Conservation (phyloP, 768 basidiomycete species). For the Lactifluus echinatus region DNA sequence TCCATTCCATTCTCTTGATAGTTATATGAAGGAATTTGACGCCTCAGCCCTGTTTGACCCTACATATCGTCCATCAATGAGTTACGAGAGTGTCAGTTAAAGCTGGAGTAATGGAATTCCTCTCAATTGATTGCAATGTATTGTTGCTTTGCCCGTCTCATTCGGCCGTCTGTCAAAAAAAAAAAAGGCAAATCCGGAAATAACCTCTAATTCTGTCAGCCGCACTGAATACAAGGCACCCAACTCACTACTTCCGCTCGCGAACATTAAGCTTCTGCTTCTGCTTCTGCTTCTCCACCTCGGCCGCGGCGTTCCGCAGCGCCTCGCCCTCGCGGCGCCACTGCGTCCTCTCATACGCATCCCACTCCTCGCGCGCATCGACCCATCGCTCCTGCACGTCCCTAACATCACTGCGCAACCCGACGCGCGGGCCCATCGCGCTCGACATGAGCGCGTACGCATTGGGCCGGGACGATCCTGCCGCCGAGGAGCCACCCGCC, state of each 20-base stretch:
- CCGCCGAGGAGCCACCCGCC: slow-evolving; percentile 26
- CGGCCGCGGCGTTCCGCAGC: slow-evolving; percentile 33
- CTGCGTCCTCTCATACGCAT: slow-evolving; percentile 66
- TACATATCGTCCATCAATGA: background rate
- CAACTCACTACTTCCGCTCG: slow-evolving; percentile 7
- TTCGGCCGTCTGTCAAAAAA: no score
- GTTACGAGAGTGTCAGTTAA: no score
- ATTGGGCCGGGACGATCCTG: slow-evolving; percentile 49
- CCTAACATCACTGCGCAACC: slow-evolving; percentile 43
- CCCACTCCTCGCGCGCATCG: slow-evolving; percentile 75
- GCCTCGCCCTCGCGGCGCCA: slow-evolving; percentile 72
- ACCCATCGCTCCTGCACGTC: slow-evolving; percentile 94
- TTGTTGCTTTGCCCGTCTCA: no score
- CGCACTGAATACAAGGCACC: no score
- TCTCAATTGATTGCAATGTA: no score
- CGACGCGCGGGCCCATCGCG: slow-evolving; percentile 47
- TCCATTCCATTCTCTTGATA: background rate
- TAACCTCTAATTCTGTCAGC: no score
- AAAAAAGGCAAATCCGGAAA: no score
- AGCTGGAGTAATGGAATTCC: no score
- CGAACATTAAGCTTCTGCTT: slow-evolving; percentile 21
- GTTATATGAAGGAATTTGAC: background rate
- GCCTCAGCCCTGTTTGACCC: background rate
- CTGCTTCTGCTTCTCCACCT: slow-evolving; percentile 24
- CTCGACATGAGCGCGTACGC: slow-evolving; percentile 57